These are phyloP conservation scores for Cyphellophora europaea DNA, from an alignment of 2,329 filamentous ascomycete species.

Conservation along the genomic window DNA sequence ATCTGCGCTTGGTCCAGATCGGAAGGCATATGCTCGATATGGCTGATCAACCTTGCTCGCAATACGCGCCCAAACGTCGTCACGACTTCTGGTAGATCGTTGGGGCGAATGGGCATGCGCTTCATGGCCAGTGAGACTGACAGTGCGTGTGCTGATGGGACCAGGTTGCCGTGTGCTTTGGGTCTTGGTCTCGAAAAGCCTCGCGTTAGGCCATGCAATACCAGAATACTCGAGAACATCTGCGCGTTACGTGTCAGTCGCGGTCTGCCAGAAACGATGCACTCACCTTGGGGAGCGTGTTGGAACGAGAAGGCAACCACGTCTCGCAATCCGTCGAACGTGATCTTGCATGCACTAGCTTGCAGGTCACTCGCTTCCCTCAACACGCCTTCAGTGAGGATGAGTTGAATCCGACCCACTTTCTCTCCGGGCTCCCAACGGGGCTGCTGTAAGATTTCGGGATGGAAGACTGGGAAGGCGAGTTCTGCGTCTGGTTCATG, in stretches of 20 bases:
- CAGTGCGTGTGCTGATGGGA: conserved; percentile 20
- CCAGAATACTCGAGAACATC: conserved; percentile 63
- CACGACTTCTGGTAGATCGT: conserved; percentile 20
- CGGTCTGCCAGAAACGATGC: not conserved
- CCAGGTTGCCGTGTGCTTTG: conserved; percentile 27
- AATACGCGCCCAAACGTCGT: not conserved
- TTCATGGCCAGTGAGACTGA: conserved; percentile 26
- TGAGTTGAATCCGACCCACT: conserved; percentile 64
- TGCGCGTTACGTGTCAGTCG: conserved; percentile 23
- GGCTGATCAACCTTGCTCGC: not conserved
- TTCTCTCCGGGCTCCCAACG: conserved; percentile 65
- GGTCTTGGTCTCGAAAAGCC: conserved; percentile 47
- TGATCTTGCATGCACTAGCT: not conserved
- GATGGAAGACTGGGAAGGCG: conserved; percentile 63
- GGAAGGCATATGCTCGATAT: not conserved
- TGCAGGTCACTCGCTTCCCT: conserved; percentile 24
- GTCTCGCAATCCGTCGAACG: conserved; percentile 60
- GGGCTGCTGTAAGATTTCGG: conserved; percentile 57
- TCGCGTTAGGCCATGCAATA: conserved; percentile 71
- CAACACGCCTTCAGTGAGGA: conserved; percentile 65
- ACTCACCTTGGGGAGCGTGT: conserved; percentile 66
- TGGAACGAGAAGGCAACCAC: conserved; percentile 74
- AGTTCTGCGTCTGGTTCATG: conserved; percentile 37
- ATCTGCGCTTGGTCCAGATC: not conserved
- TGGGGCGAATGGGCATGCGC: conserved; percentile 56